Conservation (phyloP, 2,329 filamentous ascomycete genomes). For the Exophiala alcalophila region DNA sequence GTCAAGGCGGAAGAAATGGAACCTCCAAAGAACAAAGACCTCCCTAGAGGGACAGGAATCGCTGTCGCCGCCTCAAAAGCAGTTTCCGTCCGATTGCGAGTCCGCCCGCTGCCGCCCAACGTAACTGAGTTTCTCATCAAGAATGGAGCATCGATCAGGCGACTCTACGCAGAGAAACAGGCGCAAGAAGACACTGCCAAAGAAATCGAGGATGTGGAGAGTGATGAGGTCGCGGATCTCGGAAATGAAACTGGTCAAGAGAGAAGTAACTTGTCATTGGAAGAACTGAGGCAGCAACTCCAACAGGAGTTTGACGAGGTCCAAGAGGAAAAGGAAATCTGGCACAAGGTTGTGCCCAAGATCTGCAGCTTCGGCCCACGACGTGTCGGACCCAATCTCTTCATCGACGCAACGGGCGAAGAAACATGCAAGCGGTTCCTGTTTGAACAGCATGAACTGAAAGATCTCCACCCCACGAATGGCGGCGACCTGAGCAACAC, state of each 20-base stretch:
- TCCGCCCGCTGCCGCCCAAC: slow-evolving; percentile 71
- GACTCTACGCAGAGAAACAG: slow-evolving; percentile 69
- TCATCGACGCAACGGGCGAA: slow-evolving; percentile 76
- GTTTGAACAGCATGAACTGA: slow-evolving; percentile 34
- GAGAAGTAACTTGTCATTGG: slow-evolving; percentile 62
- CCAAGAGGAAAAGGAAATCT: slow-evolving; percentile 71
- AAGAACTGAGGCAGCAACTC: slow-evolving; percentile 75
- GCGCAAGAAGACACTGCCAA: slow-evolving; percentile 44
- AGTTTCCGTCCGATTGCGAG: slow-evolving; percentile 70
- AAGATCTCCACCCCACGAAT: slow-evolving; percentile 19
- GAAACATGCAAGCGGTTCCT: slow-evolving; percentile 68
- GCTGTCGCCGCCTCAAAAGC: slow-evolving; percentile 81
- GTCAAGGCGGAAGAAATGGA: slow-evolving; percentile 88
- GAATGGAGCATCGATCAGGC: slow-evolving; percentile 74
- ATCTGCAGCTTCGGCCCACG: slow-evolving; percentile 89
- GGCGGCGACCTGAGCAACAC: slow-evolving; percentile 22
- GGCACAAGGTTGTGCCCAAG: slow-evolving; percentile 72
- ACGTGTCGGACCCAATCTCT: slow-evolving; percentile 79
- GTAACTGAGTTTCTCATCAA: slow-evolving; percentile 85
- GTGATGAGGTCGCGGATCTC: slow-evolving; percentile 42
- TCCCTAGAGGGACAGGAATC: slow-evolving; percentile 77
- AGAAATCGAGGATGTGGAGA: slow-evolving; percentile 38
- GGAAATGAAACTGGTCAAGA: slow-evolving; percentile 53
- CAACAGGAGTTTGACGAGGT: slow-evolving; percentile 64
- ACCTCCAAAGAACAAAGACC: slow-evolving; percentile 75